phyloP scores from a whole-genome alignment of 768 basidiomycete species.

The Zangia roseola region DNA sequence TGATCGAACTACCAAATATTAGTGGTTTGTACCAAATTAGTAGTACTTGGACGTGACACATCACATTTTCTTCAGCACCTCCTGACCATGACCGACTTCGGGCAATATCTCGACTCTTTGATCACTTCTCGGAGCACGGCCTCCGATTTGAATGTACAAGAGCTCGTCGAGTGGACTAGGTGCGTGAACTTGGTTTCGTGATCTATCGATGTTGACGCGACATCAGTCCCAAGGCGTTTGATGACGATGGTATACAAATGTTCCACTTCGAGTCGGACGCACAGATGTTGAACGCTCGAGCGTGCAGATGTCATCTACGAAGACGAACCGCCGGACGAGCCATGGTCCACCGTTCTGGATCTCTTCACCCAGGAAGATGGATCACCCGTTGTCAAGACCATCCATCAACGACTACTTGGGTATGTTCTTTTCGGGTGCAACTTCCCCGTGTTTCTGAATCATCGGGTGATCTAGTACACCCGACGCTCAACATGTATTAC shows the following conservation, averaged over 20 bases:
- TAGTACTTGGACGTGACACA: background rate
- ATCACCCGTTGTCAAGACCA: background rate
- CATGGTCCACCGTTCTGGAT: constrained; percentile 35
- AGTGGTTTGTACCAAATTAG: no score
- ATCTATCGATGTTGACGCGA: constrained; percentile 14
- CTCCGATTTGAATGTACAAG: constrained; percentile 13
- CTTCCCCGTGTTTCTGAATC: constrained; percentile 3
- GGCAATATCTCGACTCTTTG: constrained; percentile 21
- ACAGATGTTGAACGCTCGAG: constrained; percentile 4
- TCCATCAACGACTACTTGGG: constrained; percentile 15
- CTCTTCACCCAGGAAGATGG: constrained; percentile 17
- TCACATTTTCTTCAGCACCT: no score
- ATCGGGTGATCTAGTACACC: constrained; percentile 14
- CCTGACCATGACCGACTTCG: constrained; percentile 27
- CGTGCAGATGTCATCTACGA: constrained; percentile 15
- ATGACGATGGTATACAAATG: constrained; percentile 16
- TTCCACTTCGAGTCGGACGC: background rate
- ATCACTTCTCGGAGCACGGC: constrained; percentile 11
- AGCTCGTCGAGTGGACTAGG: constrained; percentile 27
- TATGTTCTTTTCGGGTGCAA: constrained; percentile 4
- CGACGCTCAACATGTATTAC: constrained; percentile 6
- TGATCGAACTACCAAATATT: no score
- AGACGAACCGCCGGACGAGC: constrained; percentile 14
- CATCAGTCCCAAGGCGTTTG: constrained; percentile 14
- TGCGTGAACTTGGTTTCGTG: constrained; percentile 5